Percentiles rank a stretch among this genome's conserved stretches.
These are phyloP conservation scores for Wickerhamiella qilinensis DNA, from an alignment of 805 yeast species.

Conservation along the genomic window DNA sequence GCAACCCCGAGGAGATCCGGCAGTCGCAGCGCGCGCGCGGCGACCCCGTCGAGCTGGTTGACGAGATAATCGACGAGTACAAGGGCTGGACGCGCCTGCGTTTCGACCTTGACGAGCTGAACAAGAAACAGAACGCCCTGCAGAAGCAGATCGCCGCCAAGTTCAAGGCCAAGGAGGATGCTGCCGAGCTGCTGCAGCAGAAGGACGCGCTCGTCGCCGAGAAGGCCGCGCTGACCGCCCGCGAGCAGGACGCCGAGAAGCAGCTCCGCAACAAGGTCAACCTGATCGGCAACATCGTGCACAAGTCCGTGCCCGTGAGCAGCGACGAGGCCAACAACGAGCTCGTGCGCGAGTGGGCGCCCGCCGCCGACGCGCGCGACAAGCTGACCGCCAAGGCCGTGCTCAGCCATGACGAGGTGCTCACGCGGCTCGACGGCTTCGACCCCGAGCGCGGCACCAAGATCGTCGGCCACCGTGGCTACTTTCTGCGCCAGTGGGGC, in stretches of 20 bases:
- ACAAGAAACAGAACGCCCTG: constrained; percentile 73
- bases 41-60: constrained; percentile 85
- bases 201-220: constrained; percentile 60
- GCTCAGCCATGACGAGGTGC: constrained; percentile 88
- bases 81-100: constrained; percentile 82
- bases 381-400: constrained; percentile 50
- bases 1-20: constrained; percentile 78
- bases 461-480: constrained; percentile 97
- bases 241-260: constrained; percentile 68
- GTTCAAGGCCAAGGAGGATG: constrained; percentile 91
- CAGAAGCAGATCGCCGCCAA: constrained; percentile 89
- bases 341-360: constrained; percentile 74
- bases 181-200: constrained; percentile 61
- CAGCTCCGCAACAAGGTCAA: constrained; percentile 66
- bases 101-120: constrained; percentile 78
- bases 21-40: constrained; percentile 89
- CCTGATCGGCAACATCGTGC: constrained; percentile 87
- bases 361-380: constrained; percentile 47
- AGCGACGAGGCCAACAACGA: constrained; percentile 84
- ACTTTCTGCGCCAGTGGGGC: constrained; percentile 86
- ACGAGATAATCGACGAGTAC: constrained; percentile 83
- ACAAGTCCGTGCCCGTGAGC: constrained; percentile 76
- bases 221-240: constrained; percentile 47
- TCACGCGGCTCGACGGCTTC: constrained; percentile 89
- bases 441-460: constrained; percentile 98